Percentiles rank a stretch among this genome's conserved stretches.
phyloP scores from a whole-genome alignment of 768 basidiomycete species.

The Boletus subparvulus region DNA sequence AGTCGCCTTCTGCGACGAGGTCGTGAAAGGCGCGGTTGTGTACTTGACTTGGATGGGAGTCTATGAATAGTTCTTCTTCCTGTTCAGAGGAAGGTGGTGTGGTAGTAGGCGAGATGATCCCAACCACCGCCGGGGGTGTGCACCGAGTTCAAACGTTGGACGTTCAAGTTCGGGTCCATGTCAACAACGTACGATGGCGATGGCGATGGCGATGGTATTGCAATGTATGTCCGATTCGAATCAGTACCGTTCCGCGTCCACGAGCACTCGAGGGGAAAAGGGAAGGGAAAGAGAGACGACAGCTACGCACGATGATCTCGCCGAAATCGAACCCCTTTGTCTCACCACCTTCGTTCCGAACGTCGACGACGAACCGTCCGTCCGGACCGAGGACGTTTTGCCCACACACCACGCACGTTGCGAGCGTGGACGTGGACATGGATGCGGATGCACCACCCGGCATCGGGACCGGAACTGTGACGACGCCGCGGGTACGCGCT shows the following conservation, averaged over 20 bases:
- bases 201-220: not conserved
- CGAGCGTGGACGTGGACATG: not conserved
- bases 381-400: conserved; percentile 14
- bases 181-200: not conserved
- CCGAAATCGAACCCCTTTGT: conserved; percentile 29
- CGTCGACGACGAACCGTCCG: conserved; percentile 25
- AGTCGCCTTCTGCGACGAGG: conserved; percentile 24
- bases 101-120: too few relatives aligned
- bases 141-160: too few relatives aligned
- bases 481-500: not conserved
- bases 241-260: not conserved
- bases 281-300: not conserved
- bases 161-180: not conserved
- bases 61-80: conserved; percentile 27
- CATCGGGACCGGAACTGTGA: not conserved
- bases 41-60: conserved; percentile 15
- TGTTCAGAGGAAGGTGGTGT: not conserved
- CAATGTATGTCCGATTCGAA: not conserved
- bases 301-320: conserved; percentile 23
- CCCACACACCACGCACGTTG: conserved; percentile 18
- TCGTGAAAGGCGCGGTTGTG: conserved; percentile 26
- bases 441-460: not conserved
- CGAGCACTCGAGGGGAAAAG: not conserved
- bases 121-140: not conserved
- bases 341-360: conserved; percentile 28